These are phyloP conservation scores for Cardiospermum halicacabum DNA, from an alignment of 345 rosid genomes.

Conservation along the genomic window DNA sequence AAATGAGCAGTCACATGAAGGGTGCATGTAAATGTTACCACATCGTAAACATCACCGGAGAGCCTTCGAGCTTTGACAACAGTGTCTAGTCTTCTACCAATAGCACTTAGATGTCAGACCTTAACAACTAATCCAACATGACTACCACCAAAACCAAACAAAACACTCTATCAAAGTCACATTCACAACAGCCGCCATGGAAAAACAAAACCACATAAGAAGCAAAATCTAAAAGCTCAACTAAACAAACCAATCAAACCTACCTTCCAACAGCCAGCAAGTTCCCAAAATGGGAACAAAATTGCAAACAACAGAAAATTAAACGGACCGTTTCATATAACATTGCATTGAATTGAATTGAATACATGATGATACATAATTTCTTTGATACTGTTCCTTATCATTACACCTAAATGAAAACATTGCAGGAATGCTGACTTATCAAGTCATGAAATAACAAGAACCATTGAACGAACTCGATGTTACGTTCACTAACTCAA, in stretches of 20 bases:
- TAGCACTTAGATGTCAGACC: not conserved
- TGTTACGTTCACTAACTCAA: no score
- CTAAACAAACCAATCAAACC: conserved; percentile 9
- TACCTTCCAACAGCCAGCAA: conserved; percentile 92
- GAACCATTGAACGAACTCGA: no score
- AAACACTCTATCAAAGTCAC: not conserved
- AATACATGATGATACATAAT: no score
- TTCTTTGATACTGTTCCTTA: no score
- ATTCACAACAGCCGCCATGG: not conserved
- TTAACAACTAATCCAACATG: not conserved
- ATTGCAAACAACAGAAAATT: no score
- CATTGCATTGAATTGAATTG: no score
- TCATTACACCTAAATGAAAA: no score
- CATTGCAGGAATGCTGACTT: no score
- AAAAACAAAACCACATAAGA: not conserved
- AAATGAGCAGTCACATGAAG: not conserved
- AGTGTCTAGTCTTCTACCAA: no score
- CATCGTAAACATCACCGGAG: not conserved
- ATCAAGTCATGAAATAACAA: no score
- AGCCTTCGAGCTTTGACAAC: no score
- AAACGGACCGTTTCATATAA: no score
- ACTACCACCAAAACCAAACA: not conserved
- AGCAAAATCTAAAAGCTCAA: not conserved
- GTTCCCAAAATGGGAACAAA: conserved; percentile 86
- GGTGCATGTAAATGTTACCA: not conserved